These are phyloP conservation scores for Leishmania amazonensis DNA, from an alignment of 208 protist species.

Conservation along the genomic window DNA sequence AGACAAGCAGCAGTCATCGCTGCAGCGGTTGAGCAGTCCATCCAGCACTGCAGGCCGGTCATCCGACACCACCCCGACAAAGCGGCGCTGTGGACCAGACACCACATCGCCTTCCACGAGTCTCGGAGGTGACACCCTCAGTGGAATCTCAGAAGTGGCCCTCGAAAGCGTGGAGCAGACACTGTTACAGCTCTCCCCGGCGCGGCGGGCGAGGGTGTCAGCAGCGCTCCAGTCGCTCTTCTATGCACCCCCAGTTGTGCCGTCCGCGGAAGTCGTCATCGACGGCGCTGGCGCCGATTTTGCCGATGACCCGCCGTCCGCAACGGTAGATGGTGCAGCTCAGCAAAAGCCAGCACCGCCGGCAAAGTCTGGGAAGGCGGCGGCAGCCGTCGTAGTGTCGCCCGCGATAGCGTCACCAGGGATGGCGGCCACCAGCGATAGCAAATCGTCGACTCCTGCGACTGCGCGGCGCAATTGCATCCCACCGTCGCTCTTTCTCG, in stretches of 20 bases:
- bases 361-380: neutral
- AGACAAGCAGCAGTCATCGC: constrained; percentile 12
- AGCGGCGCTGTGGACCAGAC: constrained; percentile 1
- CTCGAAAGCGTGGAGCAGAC: constrained; percentile 25
- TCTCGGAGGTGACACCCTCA: neutral
- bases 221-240: constrained; percentile 18
- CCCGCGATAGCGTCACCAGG: neutral
- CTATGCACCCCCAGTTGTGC: constrained; percentile 4
- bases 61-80: neutral
- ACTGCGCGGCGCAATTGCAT: constrained; percentile 9
- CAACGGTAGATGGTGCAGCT: neutral
- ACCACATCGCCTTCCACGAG: neutral
- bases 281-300: neutral
- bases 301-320: no score
- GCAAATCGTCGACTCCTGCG: neutral
- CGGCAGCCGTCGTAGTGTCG: neutral
- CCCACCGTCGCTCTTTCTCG: constrained; percentile 11
- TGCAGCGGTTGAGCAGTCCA: constrained; percentile 11
- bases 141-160: neutral
- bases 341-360: neutral
- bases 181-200: constrained; percentile 9
- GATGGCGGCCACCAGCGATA: neutral
- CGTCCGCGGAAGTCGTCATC: neutral
- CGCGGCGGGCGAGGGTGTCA: constrained; percentile 22
- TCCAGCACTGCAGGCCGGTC: constrained; percentile 3